Percentiles rank a stretch among this genome's conserved stretches.
Evolutionary conservation across 2,329 filamentous ascomycete species (phyloP).

Genomic region (Xylaria sp.): DNA sequence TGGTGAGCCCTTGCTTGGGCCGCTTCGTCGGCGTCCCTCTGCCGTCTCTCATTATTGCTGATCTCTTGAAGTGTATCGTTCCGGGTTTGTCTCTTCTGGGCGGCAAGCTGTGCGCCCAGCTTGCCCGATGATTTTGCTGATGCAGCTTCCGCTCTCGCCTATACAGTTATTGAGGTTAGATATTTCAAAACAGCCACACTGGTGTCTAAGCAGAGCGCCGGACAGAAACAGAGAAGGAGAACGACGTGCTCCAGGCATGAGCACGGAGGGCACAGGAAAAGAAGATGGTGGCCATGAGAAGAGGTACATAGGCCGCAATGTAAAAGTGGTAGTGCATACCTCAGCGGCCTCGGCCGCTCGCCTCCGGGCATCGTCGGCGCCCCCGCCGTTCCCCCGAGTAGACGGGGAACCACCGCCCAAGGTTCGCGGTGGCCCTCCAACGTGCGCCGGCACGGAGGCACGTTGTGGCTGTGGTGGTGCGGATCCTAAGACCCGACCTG

Average conservation of each 20-base stretch:
- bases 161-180: conserved; percentile 8
- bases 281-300: neutral
- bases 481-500: conserved; percentile 74
- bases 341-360: conserved; percentile 84
- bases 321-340: conserved; percentile 56
- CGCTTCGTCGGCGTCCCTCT: conserved; percentile 70
- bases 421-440: conserved; percentile 65
- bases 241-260: neutral
- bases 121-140: conserved; percentile 66
- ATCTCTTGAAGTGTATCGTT: conserved; percentile 69
- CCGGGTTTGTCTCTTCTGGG: conserved; percentile 76
- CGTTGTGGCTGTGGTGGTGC: conserved; percentile 54
- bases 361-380: conserved; percentile 64
- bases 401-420: conserved; percentile 59
- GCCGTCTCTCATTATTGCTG: conserved; percentile 68
- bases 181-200: neutral
- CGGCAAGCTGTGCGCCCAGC: conserved; percentile 71
- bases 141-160: conserved; percentile 71
- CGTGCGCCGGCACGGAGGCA: conserved; percentile 56
- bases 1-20: conserved; percentile 63
- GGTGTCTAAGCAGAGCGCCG: neutral
- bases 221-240: neutral
- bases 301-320: neutral
- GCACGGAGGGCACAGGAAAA: neutral
- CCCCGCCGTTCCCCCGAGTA: conserved; percentile 17